Conservation (phyloP, 768 basidiomycete genomes). For the Lanmaoa pseudosensibilis region DNA sequence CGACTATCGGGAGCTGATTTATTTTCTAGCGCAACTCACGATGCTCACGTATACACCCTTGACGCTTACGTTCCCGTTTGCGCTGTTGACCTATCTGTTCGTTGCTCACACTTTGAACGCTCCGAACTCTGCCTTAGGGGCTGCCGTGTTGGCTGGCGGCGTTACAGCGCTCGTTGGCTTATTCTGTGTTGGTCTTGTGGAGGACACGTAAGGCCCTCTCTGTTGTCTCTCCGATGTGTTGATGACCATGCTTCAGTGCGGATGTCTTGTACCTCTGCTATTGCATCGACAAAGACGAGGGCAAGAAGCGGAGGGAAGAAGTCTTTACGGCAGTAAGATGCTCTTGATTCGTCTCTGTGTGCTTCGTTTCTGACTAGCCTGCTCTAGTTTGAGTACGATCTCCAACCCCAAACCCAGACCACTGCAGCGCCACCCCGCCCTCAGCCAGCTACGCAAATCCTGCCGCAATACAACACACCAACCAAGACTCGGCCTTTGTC, state of each 20-base stretch:
- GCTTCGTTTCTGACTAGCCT: slow-evolving; percentile 5
- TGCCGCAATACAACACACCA: slow-evolving; percentile 14
- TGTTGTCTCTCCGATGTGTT: background rate
- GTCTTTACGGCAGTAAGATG: slow-evolving; percentile 55
- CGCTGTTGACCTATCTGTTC: slow-evolving; percentile 81
- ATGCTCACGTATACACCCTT: slow-evolving; percentile 72
- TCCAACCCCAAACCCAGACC: slow-evolving; percentile 18
- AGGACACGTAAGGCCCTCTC: slow-evolving; percentile 57
- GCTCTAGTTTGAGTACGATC: slow-evolving; percentile 44
- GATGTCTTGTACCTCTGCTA: slow-evolving; percentile 69
- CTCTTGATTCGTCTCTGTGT: background rate
- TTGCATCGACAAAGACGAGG: slow-evolving; percentile 59
- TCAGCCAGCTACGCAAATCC: slow-evolving; percentile 4
- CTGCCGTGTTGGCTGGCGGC: slow-evolving; percentile 73
- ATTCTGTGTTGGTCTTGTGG: slow-evolving; percentile 80
- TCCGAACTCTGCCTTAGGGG: slow-evolving; percentile 71
- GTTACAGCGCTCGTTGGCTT: slow-evolving; percentile 80
- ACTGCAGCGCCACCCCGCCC: slow-evolving; percentile 14
- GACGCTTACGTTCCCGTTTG: slow-evolving; percentile 79
- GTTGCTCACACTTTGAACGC: slow-evolving; percentile 77
- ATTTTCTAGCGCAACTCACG: slow-evolving; percentile 55
- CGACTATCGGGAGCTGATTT: background rate
- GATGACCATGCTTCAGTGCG: slow-evolving; percentile 38
- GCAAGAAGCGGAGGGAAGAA: slow-evolving; percentile 49
- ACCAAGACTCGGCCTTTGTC: slow-evolving; percentile 8